Evolutionary conservation across 2,329 filamentous ascomycete genomes (phyloP), one percentile per base, ranked within the genome.

Genomic region (Fusarium bulbicola): DNA sequence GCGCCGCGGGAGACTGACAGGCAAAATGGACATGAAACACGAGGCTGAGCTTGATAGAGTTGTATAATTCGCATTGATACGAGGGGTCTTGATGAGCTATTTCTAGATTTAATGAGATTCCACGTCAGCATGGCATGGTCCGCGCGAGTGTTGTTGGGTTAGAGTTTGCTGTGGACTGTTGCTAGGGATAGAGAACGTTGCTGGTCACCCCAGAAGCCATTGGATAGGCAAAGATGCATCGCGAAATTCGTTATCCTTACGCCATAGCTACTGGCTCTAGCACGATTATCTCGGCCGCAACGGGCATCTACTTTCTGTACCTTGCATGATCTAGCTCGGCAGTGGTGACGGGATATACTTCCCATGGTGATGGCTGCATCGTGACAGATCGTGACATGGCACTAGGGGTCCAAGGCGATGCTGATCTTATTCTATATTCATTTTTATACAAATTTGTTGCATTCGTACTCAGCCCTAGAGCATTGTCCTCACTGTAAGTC

Each of bases 21-120:
- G 20, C 34, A 26, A 16, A 36, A 21, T 16, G 9, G 32, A 12
- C 13, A 24, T 56, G 37, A 24, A 49, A 30, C n/a, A 13, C 46
- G 58, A 64, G 58, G 34, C 65, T 68, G 53, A 68, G 47, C 43
- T 39, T 32, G 11, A 13, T 10, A 37, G 40, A 54, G 36, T 68
- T 49, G 16, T 43, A n/a, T 12, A 32, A 37, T 34, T 30, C 39
- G 26, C 30, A 47, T 37, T 21, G 7, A 52, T 52, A 67, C 54
- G 20, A 39, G 18, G 21, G 20, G 37, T n/a, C 26, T 45, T 28
- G 12, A 24, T 28, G 24, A 42, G 24, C 15, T 50, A 59, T n/a
- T 50, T 59, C 32, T 59, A 28, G 42, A 50, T 50, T 50, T 59
- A 15, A 36, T 50, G 24, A 54, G 24, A 37, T 50, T 59, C 34